Conservation (phyloP, 371 early-diverging fungal genomes). For the Synchytrium microbalum region DNA sequence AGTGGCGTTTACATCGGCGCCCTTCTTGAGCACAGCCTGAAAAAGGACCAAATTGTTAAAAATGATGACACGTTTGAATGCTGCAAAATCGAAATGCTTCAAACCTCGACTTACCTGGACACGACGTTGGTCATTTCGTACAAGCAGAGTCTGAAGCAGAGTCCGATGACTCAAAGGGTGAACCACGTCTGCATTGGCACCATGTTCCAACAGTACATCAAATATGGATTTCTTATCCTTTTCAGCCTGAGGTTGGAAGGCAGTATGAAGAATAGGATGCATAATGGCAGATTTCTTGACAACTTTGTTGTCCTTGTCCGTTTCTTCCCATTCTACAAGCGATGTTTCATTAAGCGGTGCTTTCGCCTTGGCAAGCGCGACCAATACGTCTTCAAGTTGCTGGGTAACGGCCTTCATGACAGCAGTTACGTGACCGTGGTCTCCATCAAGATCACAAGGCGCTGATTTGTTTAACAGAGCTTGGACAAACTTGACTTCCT, state of each 20-base stretch:
- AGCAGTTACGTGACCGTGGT: conserved; percentile 1
- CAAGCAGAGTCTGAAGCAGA: conserved; percentile 16
- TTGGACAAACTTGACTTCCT: conserved; percentile 14
- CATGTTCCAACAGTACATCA: conserved; percentile 27
- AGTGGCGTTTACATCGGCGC: conserved; percentile 30
- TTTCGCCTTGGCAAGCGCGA: neutral
- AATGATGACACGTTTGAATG: too few species aligned
- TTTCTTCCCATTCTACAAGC: too few species aligned
- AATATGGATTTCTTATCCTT: too few species aligned
- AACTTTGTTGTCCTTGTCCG: too few species aligned
- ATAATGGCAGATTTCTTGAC: too few species aligned
- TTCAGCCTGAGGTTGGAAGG: too few species aligned
- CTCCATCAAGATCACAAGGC: neutral
- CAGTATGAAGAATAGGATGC: too few species aligned
- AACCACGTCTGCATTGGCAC: conserved; percentile 22
- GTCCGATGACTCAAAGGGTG: conserved; percentile 23
- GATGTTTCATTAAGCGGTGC: too few species aligned
- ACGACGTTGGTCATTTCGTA: neutral
- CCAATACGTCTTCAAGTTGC: neutral
- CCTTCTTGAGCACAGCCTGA: conserved; percentile 28
- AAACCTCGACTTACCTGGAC: conserved; percentile 4
- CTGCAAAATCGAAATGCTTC: too few species aligned
- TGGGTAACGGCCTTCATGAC: neutral
- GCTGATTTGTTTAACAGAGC: too few species aligned
- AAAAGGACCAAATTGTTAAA: too few species aligned